Evolutionary conservation across 495 filamentous ascomycete species (phyloP).

Genomic region (Elaphomyces granulatus): DNA sequence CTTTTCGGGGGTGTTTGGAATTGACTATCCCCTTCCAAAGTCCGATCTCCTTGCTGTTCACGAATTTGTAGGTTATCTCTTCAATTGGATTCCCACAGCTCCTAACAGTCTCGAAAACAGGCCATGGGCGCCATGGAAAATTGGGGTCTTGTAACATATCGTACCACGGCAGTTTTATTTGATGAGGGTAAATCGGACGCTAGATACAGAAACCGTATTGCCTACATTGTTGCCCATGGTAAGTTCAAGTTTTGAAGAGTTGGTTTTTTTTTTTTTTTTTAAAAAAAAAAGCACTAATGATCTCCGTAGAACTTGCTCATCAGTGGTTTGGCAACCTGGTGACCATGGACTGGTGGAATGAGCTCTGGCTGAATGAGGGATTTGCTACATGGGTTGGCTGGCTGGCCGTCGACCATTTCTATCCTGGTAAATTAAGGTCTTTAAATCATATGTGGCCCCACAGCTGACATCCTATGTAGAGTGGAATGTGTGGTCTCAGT

Average conservation of each 20-base stretch:
- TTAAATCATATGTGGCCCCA: neutral
- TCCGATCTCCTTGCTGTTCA: conserved; percentile 90
- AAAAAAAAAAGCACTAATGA: conserved; percentile 1
- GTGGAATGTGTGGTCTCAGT: conserved; percentile 92
- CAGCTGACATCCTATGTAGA: conserved; percentile 29
- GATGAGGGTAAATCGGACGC: conserved; percentile 83
- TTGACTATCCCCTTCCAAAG: conserved; percentile 94
- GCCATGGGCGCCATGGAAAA: conserved; percentile 65
- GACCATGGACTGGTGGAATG: conserved; percentile 72
- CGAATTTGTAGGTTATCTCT: conserved; percentile 60
- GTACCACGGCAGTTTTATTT: conserved; percentile 83
- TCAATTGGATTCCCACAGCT: conserved; percentile 9
- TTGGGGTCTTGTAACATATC: conserved; percentile 94
- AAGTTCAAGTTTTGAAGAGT: conserved; percentile 1
- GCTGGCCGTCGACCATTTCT: conserved; percentile 79
- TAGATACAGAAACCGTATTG: conserved; percentile 76
- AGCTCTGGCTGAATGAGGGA: conserved; percentile 92
- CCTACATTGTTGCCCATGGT: conserved; percentile 81
- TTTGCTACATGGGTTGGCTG: conserved; percentile 98
- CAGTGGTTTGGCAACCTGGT: conserved; percentile 99
- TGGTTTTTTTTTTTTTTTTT: neutral
- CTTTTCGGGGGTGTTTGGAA: conserved; percentile 83
- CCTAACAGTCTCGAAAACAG: conserved; percentile 25
- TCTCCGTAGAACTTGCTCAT: conserved; percentile 63
- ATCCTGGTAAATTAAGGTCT: conserved; percentile 43